These are phyloP conservation scores for Chrysanthemum makinoi DNA, from an alignment of 129 eudicot species.

Conservation along the genomic window DNA sequence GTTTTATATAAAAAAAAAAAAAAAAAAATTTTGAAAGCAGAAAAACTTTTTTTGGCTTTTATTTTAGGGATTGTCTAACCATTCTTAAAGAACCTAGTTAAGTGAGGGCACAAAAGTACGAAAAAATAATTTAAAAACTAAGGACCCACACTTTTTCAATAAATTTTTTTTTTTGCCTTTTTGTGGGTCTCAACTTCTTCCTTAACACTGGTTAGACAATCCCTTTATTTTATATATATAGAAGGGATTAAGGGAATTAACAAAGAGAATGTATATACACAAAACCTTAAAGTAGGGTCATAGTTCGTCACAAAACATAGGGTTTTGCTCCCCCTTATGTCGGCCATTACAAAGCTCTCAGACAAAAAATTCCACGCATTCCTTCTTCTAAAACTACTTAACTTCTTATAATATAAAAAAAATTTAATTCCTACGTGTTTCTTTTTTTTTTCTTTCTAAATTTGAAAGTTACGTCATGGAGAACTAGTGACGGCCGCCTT, in stretches of 20 bases:
- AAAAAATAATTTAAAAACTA: no score
- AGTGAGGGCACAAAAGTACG: no score
- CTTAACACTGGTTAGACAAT: no score
- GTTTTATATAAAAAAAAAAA: no score
- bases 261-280: constrained; percentile 26
- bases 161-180: no score
- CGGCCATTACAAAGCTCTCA: constrained; percentile 33
- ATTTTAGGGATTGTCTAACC: no score
- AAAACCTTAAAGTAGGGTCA: constrained; percentile 27
- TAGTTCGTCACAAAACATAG: constrained; percentile 27
- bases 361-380: constrained; percentile 34
- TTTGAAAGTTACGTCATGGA: constrained; percentile 40
- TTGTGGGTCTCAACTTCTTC: no score
- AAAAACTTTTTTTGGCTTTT: neutral
- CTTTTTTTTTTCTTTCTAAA: neutral
- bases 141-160: no score
- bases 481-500: constrained; percentile 27
- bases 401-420: neutral
- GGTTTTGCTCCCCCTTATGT: constrained; percentile 38
- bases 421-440: neutral
- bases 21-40: no score
- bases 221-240: no score
- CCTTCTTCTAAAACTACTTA: neutral
- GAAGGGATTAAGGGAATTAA: neutral
- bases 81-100: no score